Percentiles rank a stretch among this genome's conserved stretches.
Conservation (phyloP, 108 stramenopile genomes). For the Skeletonema marinoi region DNA sequence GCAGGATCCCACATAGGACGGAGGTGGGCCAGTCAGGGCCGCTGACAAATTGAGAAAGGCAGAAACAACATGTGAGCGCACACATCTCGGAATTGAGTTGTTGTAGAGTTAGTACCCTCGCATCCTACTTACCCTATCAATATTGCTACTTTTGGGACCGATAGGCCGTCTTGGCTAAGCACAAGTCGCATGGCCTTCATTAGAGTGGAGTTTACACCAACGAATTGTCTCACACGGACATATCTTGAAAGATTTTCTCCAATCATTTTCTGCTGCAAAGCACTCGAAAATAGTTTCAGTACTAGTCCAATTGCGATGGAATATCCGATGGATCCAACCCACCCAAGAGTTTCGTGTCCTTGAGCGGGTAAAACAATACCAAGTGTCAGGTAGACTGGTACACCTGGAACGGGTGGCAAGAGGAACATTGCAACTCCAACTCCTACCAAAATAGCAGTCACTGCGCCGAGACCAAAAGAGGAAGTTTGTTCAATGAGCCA, state of each 20-base stretch:
- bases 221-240: conserved; percentile 51
- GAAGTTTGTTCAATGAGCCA: conserved; percentile 42
- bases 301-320: conserved; percentile 34
- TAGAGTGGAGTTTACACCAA: conserved; percentile 55
- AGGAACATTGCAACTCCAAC: conserved; percentile 59
- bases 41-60: neutral
- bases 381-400: conserved; percentile 60
- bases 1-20: conserved; percentile 69
- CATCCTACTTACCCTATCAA: conserved; percentile 41
- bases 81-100: neutral
- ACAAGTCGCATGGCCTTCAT: conserved; percentile 57
- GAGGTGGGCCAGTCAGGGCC: conserved; percentile 50
- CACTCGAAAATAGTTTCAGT: conserved; percentile 57
- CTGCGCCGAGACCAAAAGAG: conserved; percentile 25
- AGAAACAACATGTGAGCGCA: neutral
- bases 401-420: conserved; percentile 66
- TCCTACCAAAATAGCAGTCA: conserved; percentile 44
- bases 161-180: conserved; percentile 46
- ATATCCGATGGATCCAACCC: conserved; percentile 50
- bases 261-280: conserved; percentile 64
- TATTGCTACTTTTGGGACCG: conserved; percentile 57
- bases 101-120: neutral
- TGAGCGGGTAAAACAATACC: conserved; percentile 53
- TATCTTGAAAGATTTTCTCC: conserved; percentile 49
- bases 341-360: conserved; percentile 41